Percentiles rank a stretch among this genome's conserved stretches.
These are phyloP conservation scores for Arabidopsis hybrid DNA, from an alignment of 441 rosid species.

Conservation along the genomic window DNA sequence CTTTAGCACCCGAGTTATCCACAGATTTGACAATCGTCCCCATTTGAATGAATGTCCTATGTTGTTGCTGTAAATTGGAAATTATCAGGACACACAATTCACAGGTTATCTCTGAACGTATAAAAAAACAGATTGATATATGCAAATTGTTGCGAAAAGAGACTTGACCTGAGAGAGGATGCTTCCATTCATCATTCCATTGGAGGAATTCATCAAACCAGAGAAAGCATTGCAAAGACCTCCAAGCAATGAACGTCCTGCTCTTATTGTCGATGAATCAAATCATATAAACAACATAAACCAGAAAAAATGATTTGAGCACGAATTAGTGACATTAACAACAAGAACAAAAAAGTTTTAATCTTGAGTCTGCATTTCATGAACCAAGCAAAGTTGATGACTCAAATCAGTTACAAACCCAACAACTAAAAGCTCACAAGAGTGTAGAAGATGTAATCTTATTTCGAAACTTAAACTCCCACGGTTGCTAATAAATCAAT, in stretches of 20 bases:
- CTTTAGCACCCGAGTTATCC: slow-evolving; percentile 90
- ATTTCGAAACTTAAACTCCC: neutral
- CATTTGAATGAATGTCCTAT: slow-evolving; percentile 89
- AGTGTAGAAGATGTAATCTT: neutral
- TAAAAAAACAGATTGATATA: neutral
- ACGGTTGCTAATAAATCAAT: neutral
- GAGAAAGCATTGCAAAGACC: slow-evolving; percentile 57
- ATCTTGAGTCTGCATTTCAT: neutral
- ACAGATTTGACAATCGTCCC: slow-evolving; percentile 79
- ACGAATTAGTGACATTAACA: neutral
- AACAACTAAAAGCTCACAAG: neutral
- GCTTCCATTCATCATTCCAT: slow-evolving; percentile 43
- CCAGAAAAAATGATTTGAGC: neutral
- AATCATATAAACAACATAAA: neutral
- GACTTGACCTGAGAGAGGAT: slow-evolving; percentile 58
- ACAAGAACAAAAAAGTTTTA: slow-evolving; percentile 6
- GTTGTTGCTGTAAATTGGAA: slow-evolving; percentile 51
- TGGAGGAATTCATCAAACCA: slow-evolving; percentile 50
- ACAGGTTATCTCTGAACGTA: neutral
- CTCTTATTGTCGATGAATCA: neutral
- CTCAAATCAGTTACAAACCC: neutral
- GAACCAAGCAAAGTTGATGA: slow-evolving; percentile 7
- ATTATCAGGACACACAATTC: slow-evolving; percentile 17
- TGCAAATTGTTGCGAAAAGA: neutral
- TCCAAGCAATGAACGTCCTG: slow-evolving; percentile 56